These are phyloP conservation scores for Pichia eremophila DNA, from an alignment of 805 yeast species.

Conservation along the genomic window DNA sequence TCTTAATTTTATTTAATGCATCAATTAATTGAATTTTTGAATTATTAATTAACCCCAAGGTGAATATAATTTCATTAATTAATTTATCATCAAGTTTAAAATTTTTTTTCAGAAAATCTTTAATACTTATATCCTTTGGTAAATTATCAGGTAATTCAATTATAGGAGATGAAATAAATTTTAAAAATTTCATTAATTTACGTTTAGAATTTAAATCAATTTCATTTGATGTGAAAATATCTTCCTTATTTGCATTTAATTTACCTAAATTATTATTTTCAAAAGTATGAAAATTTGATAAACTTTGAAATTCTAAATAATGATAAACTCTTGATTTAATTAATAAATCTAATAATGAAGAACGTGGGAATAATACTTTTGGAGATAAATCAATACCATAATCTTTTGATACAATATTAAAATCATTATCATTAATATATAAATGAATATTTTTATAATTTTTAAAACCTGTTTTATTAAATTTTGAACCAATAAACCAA, in stretches of 20 bases:
- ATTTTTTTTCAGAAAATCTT: constrained; percentile 47
- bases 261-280: constrained; percentile 87
- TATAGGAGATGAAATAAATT: constrained; percentile 55
- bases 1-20: constrained; percentile 72
- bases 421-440: constrained; percentile 59
- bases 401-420: constrained; percentile 49
- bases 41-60: constrained; percentile 71
- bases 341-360: constrained; percentile 73
- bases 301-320: constrained; percentile 85
- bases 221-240: constrained; percentile 83
- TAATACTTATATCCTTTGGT: constrained; percentile 48
- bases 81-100: constrained; percentile 70
- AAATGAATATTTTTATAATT: constrained; percentile 55
- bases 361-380: constrained; percentile 76
- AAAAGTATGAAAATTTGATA: constrained; percentile 85
- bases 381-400: constrained; percentile 88
- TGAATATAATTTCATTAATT: constrained; percentile 71
- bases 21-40: constrained; percentile 54
- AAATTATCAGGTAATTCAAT: constrained; percentile 23
- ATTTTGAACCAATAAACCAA: constrained; percentile 73
- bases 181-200: constrained; percentile 81
- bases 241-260: constrained; percentile 80
- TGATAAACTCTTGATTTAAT: constrained; percentile 81
- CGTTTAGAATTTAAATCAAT: constrained; percentile 70
- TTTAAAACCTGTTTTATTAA: constrained; percentile 25